Evolutionary conservation across 2,329 filamentous ascomycete genomes (phyloP).

Genomic region (Pseudogymnoascus destructans): DNA sequence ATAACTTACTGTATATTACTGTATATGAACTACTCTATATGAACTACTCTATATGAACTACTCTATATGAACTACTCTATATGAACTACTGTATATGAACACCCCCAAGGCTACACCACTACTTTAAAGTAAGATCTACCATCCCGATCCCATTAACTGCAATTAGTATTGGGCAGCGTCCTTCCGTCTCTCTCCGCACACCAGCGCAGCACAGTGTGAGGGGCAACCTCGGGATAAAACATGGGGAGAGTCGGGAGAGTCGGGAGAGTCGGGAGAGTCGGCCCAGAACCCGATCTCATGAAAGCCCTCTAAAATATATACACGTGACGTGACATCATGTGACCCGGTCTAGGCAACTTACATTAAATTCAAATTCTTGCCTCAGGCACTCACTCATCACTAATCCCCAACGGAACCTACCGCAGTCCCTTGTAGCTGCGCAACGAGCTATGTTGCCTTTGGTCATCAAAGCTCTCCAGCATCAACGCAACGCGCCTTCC

Average conservation of each 20-base stretch:
- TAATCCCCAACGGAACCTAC: background rate
- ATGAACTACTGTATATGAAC: background rate
- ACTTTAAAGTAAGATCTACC: background rate
- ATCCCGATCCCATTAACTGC: conserved; percentile 1
- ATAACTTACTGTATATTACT: no score
- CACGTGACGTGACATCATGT: no score
- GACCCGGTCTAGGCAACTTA: no score
- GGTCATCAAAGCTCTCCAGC: background rate
- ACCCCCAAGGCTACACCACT: background rate
- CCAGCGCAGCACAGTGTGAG: background rate
- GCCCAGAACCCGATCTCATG: background rate
- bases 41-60: no score
- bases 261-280: conserved; percentile 1
- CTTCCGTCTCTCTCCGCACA: conserved; percentile 1
- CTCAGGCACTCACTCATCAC: background rate
- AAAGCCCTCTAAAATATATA: background rate
- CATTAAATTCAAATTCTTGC: no score
- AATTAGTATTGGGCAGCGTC: background rate
- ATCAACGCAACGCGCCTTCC: conserved; percentile 2
- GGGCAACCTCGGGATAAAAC: background rate
- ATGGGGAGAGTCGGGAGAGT: conserved; percentile 1
- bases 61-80: no score
- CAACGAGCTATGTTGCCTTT: conserved; percentile 5
- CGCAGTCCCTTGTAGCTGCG: conserved; percentile 1
- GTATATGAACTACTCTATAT: no score